Evolutionary conservation across 257 asterid genomes (phyloP).

Genomic region (Solanum gandarillasii): DNA sequence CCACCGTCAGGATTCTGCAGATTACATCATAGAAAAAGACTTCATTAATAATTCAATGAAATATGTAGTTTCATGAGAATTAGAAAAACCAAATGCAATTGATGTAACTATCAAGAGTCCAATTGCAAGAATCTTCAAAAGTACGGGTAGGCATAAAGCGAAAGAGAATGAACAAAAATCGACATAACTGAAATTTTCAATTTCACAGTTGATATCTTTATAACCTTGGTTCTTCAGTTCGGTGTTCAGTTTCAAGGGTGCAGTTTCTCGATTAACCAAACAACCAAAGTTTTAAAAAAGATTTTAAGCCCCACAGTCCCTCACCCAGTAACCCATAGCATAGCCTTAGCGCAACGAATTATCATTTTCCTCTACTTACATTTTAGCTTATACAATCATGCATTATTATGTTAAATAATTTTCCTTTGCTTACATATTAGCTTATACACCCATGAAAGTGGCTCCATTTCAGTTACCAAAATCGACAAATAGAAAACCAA

Average conservation of each 20-base stretch:
- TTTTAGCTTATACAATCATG: background rate
- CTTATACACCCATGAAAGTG: background rate
- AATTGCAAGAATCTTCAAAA: background rate
- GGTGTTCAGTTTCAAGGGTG: background rate
- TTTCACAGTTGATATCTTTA: background rate
- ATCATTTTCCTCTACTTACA: too few species aligned
- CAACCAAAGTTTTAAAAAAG: background rate
- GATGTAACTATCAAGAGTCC: background rate
- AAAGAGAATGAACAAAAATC: too few species aligned
- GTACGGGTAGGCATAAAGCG: too few species aligned
- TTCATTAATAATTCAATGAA: background rate
- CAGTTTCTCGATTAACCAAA: background rate
- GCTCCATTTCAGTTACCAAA: background rate
- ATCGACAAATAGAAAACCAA: background rate
- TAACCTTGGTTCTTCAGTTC: background rate
- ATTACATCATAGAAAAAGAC: background rate
- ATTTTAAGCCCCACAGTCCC: background rate
- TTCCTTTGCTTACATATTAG: background rate
- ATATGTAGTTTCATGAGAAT: background rate
- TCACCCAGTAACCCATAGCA: background rate
- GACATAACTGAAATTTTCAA: too few species aligned
- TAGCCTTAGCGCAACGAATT: too few species aligned
- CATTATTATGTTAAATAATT: background rate
- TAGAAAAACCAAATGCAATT: background rate
- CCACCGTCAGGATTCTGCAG: constrained; percentile 75